Evolutionary conservation across 2,329 filamentous ascomycete species (phyloP).

Genomic region (Penicillium sp.): DNA sequence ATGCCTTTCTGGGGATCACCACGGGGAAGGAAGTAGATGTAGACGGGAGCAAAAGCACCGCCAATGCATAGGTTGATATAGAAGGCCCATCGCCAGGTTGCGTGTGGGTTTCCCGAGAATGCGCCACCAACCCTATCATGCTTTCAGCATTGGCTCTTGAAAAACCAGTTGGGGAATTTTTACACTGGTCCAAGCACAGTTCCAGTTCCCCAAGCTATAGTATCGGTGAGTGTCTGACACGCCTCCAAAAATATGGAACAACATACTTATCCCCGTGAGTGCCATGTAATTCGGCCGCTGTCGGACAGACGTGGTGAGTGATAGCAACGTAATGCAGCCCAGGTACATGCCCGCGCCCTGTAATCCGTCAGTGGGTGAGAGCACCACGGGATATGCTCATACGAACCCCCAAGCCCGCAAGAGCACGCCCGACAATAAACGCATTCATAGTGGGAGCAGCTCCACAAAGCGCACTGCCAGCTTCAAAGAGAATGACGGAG

Average conservation of each 20-base stretch:
- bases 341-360: slow-evolving; percentile 33
- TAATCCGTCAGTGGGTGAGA: slow-evolving; percentile 33
- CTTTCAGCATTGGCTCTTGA: not conserved
- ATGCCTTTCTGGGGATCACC: slow-evolving; percentile 23
- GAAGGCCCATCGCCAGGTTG: slow-evolving; percentile 43
- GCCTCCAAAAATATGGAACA: not conserved
- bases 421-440: slow-evolving; percentile 45
- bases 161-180: not conserved
- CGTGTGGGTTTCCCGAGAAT: slow-evolving; percentile 25
- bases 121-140: slow-evolving; percentile 33
- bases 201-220: slow-evolving; percentile 14
- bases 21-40: slow-evolving; percentile 45
- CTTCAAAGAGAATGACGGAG: slow-evolving; percentile 30
- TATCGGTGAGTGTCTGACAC: not conserved
- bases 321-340: slow-evolving; percentile 29
- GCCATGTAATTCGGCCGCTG: slow-evolving; percentile 33
- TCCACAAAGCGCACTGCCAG: slow-evolving; percentile 42
- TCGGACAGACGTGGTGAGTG: slow-evolving; percentile 15
- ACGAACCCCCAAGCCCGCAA: slow-evolving; percentile 35
- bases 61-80: slow-evolving; percentile 58
- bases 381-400: no score
- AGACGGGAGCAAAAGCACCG: slow-evolving; percentile 43
- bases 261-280: slow-evolving; percentile 29
- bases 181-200: slow-evolving; percentile 36
- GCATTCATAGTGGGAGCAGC: slow-evolving; percentile 46